Percentiles rank a stretch among this genome's conserved stretches.
Evolutionary conservation across 768 basidiomycete genomes (phyloP).

Genomic region (Candolleomyces efflorescens): DNA sequence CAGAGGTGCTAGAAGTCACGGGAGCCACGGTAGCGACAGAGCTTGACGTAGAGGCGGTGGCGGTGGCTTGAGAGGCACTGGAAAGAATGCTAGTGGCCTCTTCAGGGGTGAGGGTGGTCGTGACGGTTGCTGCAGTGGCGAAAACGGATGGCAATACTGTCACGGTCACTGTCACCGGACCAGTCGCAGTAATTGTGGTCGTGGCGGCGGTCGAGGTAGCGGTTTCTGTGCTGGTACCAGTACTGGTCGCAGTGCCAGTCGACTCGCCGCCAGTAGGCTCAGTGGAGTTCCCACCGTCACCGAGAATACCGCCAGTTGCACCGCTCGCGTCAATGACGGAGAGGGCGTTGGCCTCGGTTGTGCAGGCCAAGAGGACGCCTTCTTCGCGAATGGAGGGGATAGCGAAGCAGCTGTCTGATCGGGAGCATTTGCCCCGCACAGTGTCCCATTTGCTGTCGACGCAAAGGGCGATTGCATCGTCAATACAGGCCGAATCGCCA

Average conservation of each 20-base stretch:
- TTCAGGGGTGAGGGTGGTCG: constrained; percentile 39
- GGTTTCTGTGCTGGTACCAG: constrained; percentile 9
- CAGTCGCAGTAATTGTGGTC: constrained; percentile 5
- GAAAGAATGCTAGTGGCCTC: constrained; percentile 39
- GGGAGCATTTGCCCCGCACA: constrained; percentile 28
- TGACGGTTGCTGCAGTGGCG: constrained; percentile 30
- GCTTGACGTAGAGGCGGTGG: constrained; percentile 5
- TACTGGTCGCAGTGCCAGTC: constrained; percentile 4
- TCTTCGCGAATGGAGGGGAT: constrained; percentile 33
- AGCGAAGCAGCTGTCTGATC: constrained; percentile 44
- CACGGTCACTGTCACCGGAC: constrained; percentile 29
- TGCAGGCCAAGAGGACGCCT: constrained; percentile 38
- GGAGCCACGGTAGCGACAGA: not conserved
- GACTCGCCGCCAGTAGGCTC: constrained; percentile 8
- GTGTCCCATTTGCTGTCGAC: constrained; percentile 36
- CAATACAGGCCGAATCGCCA: constrained; percentile 43
- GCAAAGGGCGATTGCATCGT: constrained; percentile 36
- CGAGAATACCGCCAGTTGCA: constrained; percentile 36
- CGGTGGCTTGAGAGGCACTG: constrained; percentile 24
- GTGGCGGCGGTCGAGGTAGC: constrained; percentile 7
- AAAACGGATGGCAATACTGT: constrained; percentile 17
- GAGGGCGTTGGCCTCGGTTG: constrained; percentile 42
- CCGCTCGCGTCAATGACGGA: constrained; percentile 45
- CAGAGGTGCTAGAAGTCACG: not conserved
- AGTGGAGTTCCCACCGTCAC: constrained; percentile 1